Evolutionary conservation across 768 basidiomycete species (phyloP).

Genomic region (Kwoniella dejecticola): DNA sequence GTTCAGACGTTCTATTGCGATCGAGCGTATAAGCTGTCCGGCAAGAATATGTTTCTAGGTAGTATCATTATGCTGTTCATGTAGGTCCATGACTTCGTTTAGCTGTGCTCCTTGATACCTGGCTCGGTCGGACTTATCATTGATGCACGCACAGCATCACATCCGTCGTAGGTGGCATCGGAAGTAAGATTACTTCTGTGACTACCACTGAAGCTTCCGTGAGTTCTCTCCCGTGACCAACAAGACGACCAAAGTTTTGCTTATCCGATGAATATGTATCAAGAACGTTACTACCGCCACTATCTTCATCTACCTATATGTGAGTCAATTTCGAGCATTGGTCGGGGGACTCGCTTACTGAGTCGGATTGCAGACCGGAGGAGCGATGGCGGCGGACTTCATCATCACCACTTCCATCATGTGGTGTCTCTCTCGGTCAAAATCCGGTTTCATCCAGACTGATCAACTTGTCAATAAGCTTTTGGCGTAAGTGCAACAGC

Average conservation of each 20-base stretch:
- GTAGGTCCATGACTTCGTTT: neutral
- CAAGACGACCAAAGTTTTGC: no score
- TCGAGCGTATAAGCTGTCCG: slow-evolving; percentile 5
- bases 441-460: slow-evolving; percentile 5
- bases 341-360: no score
- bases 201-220: neutral
- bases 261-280: no score
- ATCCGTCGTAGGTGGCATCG: slow-evolving; percentile 4
- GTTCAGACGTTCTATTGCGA: slow-evolving; percentile 13
- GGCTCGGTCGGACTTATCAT: neutral
- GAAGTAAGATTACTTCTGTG: slow-evolving; percentile 11
- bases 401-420: slow-evolving; percentile 9
- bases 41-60: slow-evolving; percentile 3
- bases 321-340: no score
- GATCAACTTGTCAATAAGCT: slow-evolving; percentile 12
- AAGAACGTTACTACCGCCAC: no score
- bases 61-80: slow-evolving; percentile 4
- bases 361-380: no score
- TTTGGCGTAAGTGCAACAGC: neutral
- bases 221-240: neutral
- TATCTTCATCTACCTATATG: no score
- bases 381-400: slow-evolving; percentile 15
- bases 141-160: neutral
- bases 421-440: neutral
- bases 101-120: neutral